Evolutionary conservation across 768 basidiomycete genomes (phyloP).

Genomic region (Boletellus ananas): DNA sequence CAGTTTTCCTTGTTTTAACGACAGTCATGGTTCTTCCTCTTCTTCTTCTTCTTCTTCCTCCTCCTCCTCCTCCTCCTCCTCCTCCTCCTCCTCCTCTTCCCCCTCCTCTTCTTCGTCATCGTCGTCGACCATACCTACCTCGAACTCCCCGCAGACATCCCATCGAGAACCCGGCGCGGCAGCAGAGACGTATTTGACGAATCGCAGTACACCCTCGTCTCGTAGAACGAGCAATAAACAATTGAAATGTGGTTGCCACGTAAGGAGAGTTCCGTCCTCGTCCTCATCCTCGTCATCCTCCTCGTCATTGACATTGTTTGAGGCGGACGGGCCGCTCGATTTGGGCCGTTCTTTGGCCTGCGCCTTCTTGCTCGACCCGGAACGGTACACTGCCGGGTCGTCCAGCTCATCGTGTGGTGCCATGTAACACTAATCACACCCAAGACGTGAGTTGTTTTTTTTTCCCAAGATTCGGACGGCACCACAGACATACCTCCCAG

Average conservation of each 20-base stretch:
- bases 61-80: slow-evolving; percentile 44
- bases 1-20: not conserved
- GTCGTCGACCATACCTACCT: slow-evolving; percentile 75
- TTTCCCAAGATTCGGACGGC: not conserved
- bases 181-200: slow-evolving; percentile 93
- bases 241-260: slow-evolving; percentile 88
- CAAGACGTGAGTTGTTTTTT: not conserved
- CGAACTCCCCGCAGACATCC: slow-evolving; percentile 92
- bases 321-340: slow-evolving; percentile 16
- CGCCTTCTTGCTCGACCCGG: slow-evolving; percentile 42
- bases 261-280: slow-evolving; percentile 76
- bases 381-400: slow-evolving; percentile 91
- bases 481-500: slow-evolving; percentile 69
- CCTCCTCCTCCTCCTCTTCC: slow-evolving; percentile 41
- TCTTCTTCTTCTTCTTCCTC: slow-evolving; percentile 75
- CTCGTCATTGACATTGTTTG: slow-evolving; percentile 5
- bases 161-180: slow-evolving; percentile 87
- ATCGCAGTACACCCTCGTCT: slow-evolving; percentile 90
- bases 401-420: slow-evolving; percentile 93
- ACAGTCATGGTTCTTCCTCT: slow-evolving; percentile 22
- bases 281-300: slow-evolving; percentile 36
- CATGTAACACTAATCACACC: slow-evolving; percentile 73
- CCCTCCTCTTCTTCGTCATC: slow-evolving; percentile 39
- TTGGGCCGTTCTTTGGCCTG: slow-evolving; percentile 16
- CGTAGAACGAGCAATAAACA: slow-evolving; percentile 82